Conservation (phyloP, 768 basidiomycete genomes). For the Xerocomellus chrysenteron region DNA sequence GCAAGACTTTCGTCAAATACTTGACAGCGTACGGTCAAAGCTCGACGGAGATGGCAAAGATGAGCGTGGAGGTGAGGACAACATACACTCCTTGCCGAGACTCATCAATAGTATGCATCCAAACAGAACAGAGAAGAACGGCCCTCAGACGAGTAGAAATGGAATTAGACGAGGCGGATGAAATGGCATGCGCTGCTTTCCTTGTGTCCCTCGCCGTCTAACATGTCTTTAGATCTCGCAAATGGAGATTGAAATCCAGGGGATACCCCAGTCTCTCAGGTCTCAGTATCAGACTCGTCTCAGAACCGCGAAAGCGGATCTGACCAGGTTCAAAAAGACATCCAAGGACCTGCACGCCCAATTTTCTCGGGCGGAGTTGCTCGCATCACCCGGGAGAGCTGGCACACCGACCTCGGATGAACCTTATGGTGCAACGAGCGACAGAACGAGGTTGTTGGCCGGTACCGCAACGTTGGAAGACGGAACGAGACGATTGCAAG, state of each 20-base stretch:
- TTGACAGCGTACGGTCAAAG: conserved; percentile 71
- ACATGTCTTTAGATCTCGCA: conserved; percentile 73
- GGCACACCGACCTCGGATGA: conserved; percentile 63
- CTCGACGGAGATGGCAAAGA: conserved; percentile 69
- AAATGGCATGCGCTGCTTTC: conserved; percentile 63
- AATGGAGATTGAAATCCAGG: conserved; percentile 98
- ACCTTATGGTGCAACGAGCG: conserved; percentile 68
- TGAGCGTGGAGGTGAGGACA: conserved; percentile 63
- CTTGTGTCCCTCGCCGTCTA: not conserved
- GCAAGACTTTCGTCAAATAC: conserved; percentile 84
- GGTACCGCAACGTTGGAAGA: conserved; percentile 81
- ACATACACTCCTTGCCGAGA: not conserved
- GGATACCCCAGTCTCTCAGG: conserved; percentile 84
- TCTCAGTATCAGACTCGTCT: conserved; percentile 76
- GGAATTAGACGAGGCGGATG: conserved; percentile 97
- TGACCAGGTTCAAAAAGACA: conserved; percentile 78
- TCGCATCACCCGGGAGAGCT: conserved; percentile 46
- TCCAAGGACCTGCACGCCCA: conserved; percentile 71
- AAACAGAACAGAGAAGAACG: conserved; percentile 76
- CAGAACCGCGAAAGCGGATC: conserved; percentile 68
- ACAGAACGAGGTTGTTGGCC: conserved; percentile 75
- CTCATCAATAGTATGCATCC: conserved; percentile 1
- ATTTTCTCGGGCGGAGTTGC: conserved; percentile 74
- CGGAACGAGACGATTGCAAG: conserved; percentile 80
- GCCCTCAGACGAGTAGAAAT: conserved; percentile 83